Evolutionary conservation across 495 filamentous ascomycete species (phyloP).

Genomic region (Trichocladium antarcticum): DNA sequence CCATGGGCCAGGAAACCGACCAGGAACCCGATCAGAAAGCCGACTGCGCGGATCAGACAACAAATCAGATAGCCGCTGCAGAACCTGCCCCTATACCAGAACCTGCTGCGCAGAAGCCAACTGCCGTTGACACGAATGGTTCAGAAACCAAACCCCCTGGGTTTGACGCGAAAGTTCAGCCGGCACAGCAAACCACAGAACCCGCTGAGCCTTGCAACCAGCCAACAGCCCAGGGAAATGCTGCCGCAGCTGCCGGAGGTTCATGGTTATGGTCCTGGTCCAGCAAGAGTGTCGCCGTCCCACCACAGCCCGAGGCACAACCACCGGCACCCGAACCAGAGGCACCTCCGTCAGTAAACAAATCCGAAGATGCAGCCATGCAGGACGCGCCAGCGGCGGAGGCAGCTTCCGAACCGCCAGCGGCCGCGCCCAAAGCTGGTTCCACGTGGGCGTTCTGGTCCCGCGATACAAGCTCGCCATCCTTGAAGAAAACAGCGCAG

Average conservation of each 20-base stretch:
- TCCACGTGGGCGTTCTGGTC: constrained; percentile 86
- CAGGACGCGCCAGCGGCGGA: constrained; percentile 27
- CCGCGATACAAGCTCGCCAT: constrained; percentile 42
- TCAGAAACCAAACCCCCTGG: constrained; percentile 7
- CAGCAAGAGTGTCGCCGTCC: not conserved
- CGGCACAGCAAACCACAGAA: constrained; percentile 16
- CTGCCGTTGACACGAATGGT: not conserved
- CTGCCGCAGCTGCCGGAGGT: constrained; percentile 18
- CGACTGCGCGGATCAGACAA: too few species aligned
- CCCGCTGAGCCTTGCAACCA: constrained; percentile 16
- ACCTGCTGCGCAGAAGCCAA: constrained; percentile 6
- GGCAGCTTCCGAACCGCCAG: constrained; percentile 15
- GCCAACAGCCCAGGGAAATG: constrained; percentile 4
- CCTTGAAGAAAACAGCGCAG: constrained; percentile 22
- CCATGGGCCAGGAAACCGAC: constrained; percentile 14
- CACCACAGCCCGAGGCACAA: not conserved
- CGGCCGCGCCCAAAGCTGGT: constrained; percentile 35
- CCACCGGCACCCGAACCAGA: constrained; percentile 14
- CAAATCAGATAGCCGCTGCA: not conserved
- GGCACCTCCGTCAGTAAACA: constrained; percentile 17
- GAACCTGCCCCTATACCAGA: constrained; percentile 15
- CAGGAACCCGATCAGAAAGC: not conserved
- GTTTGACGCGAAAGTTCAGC: constrained; percentile 8
- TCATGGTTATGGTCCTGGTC: constrained; percentile 47
- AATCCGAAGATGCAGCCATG: constrained; percentile 29